Percentiles rank a stretch among this genome's conserved stretches.
Conservation (phyloP, 164 flowering plant genomes). For the Brasenia schreberi region DNA sequence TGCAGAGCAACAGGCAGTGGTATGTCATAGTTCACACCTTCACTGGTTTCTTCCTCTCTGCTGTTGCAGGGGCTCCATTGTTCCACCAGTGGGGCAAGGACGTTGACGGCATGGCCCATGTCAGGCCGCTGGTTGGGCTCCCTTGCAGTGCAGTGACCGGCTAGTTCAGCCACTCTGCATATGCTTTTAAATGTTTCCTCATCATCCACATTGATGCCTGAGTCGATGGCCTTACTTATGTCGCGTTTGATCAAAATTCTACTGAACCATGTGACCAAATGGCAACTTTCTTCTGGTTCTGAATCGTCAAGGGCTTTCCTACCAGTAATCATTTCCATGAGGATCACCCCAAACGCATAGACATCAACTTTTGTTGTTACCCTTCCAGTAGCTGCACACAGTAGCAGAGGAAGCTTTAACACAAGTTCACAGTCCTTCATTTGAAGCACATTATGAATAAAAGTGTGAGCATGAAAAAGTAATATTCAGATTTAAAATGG, state of each 20-base stretch:
- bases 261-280: constrained; percentile 36
- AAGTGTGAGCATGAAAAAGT: too few relatives aligned
- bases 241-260: constrained; percentile 20
- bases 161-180: constrained; percentile 33
- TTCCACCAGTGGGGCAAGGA: constrained; percentile 38
- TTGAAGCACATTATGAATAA: too few relatives aligned
- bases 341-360: constrained; percentile 23
- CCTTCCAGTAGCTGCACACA: constrained; percentile 20
- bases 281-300: constrained; percentile 25
- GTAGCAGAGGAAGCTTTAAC: not conserved
- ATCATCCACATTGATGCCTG: constrained; percentile 19
- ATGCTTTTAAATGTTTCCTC: constrained; percentile 34
- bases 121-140: constrained; percentile 45
- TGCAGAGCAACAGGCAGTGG: constrained; percentile 22
- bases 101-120: constrained; percentile 42
- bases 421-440: too few relatives aligned
- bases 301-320: constrained; percentile 19
- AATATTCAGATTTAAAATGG: too few relatives aligned
- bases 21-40: constrained; percentile 16
- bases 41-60: constrained; percentile 17
- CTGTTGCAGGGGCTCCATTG: constrained; percentile 33
- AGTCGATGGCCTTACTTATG: constrained; percentile 21
- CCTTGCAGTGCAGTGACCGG: constrained; percentile 44
- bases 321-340: constrained; percentile 23
- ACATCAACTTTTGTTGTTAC: constrained; percentile 26